Evolutionary conservation across 1,284 basidiomycete genomes (phyloP).

Genomic region (Apiotrichum montevideense): DNA sequence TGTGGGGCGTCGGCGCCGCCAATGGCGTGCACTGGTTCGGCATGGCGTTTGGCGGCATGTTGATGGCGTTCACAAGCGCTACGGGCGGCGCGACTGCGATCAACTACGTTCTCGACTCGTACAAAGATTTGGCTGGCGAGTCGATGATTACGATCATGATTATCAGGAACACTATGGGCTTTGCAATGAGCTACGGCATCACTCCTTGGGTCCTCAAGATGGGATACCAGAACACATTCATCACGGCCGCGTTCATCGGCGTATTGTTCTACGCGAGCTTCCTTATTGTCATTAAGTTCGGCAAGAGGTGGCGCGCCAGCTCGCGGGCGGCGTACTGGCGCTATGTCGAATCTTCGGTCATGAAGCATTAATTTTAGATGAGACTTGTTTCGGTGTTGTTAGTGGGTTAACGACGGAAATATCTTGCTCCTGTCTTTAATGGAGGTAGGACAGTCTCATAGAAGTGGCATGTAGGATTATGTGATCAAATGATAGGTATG

Average conservation of each 20-base stretch:
- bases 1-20: slow-evolving; percentile 30
- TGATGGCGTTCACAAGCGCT: slow-evolving; percentile 20
- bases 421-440: too few relatives aligned
- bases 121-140: slow-evolving; percentile 25
- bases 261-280: slow-evolving; percentile 16
- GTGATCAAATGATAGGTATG: too few relatives aligned
- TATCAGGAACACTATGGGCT: slow-evolving; percentile 11
- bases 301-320: slow-evolving; percentile 15
- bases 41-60: slow-evolving; percentile 19
- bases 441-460: too few relatives aligned
- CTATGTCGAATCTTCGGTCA: slow-evolving; percentile 16
- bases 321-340: slow-evolving; percentile 14
- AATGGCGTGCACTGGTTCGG: slow-evolving; percentile 23
- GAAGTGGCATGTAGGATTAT: too few relatives aligned
- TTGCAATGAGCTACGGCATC: slow-evolving; percentile 21
- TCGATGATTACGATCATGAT: slow-evolving; percentile 23
- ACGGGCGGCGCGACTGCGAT: slow-evolving; percentile 21
- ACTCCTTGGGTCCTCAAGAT: slow-evolving; percentile 20
- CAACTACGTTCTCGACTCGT: slow-evolving; percentile 29
- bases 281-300: slow-evolving; percentile 16
- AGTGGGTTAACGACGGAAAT: too few relatives aligned
- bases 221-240: slow-evolving; percentile 20
- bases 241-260: slow-evolving; percentile 19
- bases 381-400: too few relatives aligned
- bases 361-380: slow-evolving; percentile 1